Evolutionary conservation across 345 rosid genomes (phyloP).

Genomic region (Brassica incana): DNA sequence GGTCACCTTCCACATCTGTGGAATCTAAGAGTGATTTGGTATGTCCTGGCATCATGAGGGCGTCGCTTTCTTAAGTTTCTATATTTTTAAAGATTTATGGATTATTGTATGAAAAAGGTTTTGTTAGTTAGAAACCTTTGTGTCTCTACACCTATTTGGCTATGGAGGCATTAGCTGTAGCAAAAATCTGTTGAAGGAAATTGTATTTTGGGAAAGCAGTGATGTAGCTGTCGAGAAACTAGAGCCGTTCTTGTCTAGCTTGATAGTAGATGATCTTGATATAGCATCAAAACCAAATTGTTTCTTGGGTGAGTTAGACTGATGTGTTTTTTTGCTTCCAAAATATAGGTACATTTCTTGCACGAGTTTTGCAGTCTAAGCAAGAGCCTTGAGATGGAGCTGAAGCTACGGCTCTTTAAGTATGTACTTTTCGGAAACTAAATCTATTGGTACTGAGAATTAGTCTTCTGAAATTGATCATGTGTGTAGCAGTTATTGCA

Average conservation of each 20-base stretch:
- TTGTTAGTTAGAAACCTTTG: constrained; percentile 9
- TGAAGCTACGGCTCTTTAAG: constrained; percentile 76
- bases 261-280: constrained; percentile 12
- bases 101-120: constrained; percentile 9
- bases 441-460: neutral
- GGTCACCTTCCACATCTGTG: constrained; percentile 56
- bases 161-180: neutral
- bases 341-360: constrained; percentile 72
- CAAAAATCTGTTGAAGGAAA: neutral
- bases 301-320: constrained; percentile 23
- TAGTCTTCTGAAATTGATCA: constrained; percentile 3
- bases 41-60: constrained; percentile 25
- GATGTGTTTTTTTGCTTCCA: constrained; percentile 16
- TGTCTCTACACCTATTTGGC: neutral
- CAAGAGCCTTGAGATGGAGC: constrained; percentile 73
- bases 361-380: constrained; percentile 83
- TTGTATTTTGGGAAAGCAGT: constrained; percentile 2
- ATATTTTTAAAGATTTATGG: neutral
- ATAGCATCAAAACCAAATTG: constrained; percentile 14
- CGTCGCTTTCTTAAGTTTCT: constrained; percentile 9
- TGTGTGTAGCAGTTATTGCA: constrained; percentile 10
- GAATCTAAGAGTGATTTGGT: constrained; percentile 88
- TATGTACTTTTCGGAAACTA: constrained; percentile 36
- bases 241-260: constrained; percentile 1
- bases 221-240: neutral